Conservation (phyloP, 2,329 filamentous ascomycete genomes). For the Incumbomyces lentus region DNA sequence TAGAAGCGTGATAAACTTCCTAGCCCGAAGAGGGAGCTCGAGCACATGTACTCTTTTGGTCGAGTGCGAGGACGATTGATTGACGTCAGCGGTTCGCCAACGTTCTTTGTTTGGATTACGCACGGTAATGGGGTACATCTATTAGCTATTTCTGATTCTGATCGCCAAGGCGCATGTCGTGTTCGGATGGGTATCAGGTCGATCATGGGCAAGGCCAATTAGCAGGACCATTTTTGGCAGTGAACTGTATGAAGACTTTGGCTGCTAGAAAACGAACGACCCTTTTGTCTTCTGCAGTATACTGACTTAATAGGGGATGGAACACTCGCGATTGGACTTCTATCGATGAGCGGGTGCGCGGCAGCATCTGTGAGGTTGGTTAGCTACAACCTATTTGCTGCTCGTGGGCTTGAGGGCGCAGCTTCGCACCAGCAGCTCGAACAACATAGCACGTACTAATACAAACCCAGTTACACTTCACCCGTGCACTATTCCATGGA, state of each 20-base stretch:
- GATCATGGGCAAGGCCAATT: too few species aligned
- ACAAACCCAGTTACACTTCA: constrained; percentile 37
- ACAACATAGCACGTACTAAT: constrained; percentile 4
- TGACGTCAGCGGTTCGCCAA: too few species aligned
- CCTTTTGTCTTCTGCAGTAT: neutral
- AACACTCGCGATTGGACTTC: constrained; percentile 51
- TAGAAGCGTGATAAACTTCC: neutral
- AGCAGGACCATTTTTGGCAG: neutral
- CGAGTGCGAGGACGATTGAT: too few species aligned
- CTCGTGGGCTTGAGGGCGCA: neutral
- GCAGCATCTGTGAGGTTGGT: constrained; percentile 52
- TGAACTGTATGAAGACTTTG: neutral
- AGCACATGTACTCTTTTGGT: too few species aligned
- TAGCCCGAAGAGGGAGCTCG: too few species aligned
- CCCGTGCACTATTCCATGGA: constrained; percentile 51
- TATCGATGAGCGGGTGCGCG: constrained; percentile 67
- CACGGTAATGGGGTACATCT: too few species aligned
- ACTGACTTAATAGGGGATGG: constrained; percentile 35
- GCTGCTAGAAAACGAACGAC: neutral
- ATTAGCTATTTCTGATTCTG: too few species aligned
- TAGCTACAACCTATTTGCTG: neutral
- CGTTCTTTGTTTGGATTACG: too few species aligned
- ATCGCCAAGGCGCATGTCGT: too few species aligned
- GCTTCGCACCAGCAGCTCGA: constrained; percentile 10
- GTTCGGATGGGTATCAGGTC: too few species aligned